Percentiles rank a stretch among this genome's conserved stretches.
phyloP scores from a whole-genome alignment of 2,329 filamentous ascomycete genomes.

The Massarina eburnea region DNA sequence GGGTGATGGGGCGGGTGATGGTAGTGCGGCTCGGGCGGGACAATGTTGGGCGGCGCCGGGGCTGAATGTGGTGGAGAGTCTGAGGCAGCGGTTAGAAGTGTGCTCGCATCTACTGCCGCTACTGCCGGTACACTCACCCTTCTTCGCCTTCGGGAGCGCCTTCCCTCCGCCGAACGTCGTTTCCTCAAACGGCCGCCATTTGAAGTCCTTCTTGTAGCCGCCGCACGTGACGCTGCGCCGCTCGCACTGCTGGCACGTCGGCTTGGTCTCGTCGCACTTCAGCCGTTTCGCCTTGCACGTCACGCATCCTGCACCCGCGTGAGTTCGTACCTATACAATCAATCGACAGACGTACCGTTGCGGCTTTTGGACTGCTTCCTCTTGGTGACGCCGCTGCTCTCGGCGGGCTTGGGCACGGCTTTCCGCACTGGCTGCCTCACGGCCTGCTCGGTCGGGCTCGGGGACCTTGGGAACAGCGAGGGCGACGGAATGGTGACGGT shows the following conservation, averaged over 20 bases:
- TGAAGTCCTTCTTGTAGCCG: constrained; percentile 75
- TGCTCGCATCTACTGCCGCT: not conserved
- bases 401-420: constrained; percentile 23
- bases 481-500: constrained; percentile 61
- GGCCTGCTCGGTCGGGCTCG: constrained; percentile 12
- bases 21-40: not conserved
- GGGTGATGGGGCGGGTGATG: constrained; percentile 7
- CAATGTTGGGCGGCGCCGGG: not conserved
- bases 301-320: constrained; percentile 59
- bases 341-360: constrained; percentile 65
- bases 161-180: constrained; percentile 54
- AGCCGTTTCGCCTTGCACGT: constrained; percentile 74
- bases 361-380: constrained; percentile 75
- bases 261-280: constrained; percentile 74
- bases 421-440: constrained; percentile 26
- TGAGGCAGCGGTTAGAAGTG: not conserved
- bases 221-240: constrained; percentile 67
- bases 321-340: not conserved
- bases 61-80: not conserved
- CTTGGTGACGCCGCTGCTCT: constrained; percentile 52
- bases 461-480: constrained; percentile 48
- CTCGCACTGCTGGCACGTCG: constrained; percentile 66
- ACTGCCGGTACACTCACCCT: constrained; percentile 39
- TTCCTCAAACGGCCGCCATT: constrained; percentile 72
- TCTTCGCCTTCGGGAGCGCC: constrained; percentile 47